Percentiles rank a stretch among this genome's conserved stretches.
Evolutionary conservation across 148 eudicot species (phyloP).

Genomic region (Agrostemma githago): DNA sequence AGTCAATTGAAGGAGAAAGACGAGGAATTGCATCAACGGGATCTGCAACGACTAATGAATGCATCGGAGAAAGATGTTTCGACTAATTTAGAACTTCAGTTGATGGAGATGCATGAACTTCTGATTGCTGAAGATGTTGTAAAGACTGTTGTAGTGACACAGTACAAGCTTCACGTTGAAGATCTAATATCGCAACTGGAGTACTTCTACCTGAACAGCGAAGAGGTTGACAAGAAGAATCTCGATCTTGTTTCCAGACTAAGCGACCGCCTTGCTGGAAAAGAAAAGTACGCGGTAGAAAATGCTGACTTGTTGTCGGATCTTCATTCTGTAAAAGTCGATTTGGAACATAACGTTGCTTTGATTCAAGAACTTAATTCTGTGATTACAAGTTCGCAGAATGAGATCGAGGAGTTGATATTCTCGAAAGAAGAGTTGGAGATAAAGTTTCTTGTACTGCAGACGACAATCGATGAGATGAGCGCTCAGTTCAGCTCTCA

Average conservation of each 20-base stretch:
- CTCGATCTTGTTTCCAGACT: conserved; percentile 33
- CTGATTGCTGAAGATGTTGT: conserved; percentile 51
- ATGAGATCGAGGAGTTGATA: conserved; percentile 46
- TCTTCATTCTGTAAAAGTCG: conserved; percentile 39
- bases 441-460: conserved; percentile 40
- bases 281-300: conserved; percentile 40
- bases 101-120: conserved; percentile 41
- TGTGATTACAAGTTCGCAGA: conserved; percentile 31
- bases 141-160: conserved; percentile 34
- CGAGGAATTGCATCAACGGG: conserved; percentile 16
- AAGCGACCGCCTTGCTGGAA: conserved; percentile 35
- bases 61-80: conserved; percentile 29
- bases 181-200: conserved; percentile 34
- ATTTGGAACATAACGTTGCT: conserved; percentile 38
- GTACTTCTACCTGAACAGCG: conserved; percentile 28
- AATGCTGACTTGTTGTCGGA: conserved; percentile 35
- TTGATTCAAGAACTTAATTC: conserved; percentile 33
- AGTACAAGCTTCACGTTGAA: conserved; percentile 40
- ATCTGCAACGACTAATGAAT: conserved; percentile 27
- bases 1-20: conserved; percentile 36
- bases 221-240: conserved; percentile 37
- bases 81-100: conserved; percentile 27
- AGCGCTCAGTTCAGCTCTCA: conserved; percentile 20
- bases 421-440: conserved; percentile 53
- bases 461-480: conserved; percentile 51